phyloP scores from a whole-genome alignment of 768 basidiomycete genomes.

The Sistotremastrum niveocremeum region DNA sequence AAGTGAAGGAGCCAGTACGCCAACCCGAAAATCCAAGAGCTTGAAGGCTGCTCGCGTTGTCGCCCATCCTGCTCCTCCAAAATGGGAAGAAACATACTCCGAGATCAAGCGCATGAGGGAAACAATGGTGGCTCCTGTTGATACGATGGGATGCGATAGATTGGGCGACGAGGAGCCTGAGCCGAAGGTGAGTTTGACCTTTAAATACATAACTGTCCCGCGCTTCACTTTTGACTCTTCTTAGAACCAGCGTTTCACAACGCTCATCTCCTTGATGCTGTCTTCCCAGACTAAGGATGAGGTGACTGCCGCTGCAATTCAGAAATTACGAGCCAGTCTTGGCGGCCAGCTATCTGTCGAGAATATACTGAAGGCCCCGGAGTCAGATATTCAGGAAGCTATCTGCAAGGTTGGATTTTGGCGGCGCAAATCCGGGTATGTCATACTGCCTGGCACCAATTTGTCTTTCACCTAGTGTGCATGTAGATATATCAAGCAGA shows the following conservation, averaged over 20 bases:
- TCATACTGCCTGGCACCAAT: conserved; percentile 4
- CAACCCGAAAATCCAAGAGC: conserved; percentile 3
- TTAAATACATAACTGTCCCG: neutral
- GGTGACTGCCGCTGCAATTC: conserved; percentile 68
- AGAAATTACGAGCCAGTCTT: conserved; percentile 55
- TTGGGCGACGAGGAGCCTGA: conserved; percentile 51
- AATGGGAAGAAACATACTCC: conserved; percentile 59
- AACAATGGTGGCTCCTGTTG: conserved; percentile 69
- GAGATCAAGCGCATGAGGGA: conserved; percentile 67
- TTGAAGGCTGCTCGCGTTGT: too few species aligned
- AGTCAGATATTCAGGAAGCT: conserved; percentile 49
- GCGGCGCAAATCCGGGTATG: conserved; percentile 72
- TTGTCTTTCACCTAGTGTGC: neutral
- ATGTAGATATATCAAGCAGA: conserved; percentile 56
- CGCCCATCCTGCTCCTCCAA: conserved; percentile 50
- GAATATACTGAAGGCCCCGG: conserved; percentile 51
- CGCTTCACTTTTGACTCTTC: neutral
- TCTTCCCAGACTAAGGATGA: conserved; percentile 94
- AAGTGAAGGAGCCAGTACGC: conserved; percentile 11
- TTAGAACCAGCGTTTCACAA: conserved; percentile 71
- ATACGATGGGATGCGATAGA: conserved; percentile 80
- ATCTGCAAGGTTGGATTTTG: conserved; percentile 91
- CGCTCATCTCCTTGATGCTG: conserved; percentile 87
- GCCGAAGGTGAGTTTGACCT: conserved; percentile 37
- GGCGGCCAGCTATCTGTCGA: conserved; percentile 71